Conservation (phyloP, 2,329 filamentous ascomycete species). For the Beauveria sp. region DNA sequence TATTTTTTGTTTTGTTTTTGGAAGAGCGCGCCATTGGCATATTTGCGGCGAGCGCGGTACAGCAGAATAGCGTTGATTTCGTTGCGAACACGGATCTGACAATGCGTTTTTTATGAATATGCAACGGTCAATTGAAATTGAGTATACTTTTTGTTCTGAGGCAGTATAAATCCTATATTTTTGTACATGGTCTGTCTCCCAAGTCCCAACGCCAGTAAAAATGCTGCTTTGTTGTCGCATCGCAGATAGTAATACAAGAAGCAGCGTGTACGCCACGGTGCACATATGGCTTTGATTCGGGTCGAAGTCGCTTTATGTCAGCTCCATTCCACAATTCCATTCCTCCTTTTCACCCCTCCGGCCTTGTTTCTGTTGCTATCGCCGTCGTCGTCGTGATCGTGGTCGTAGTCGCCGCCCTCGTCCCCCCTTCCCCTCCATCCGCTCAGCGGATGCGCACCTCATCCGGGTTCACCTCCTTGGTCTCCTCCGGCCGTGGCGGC, state of each 20-base stretch:
- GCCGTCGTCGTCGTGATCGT: background rate
- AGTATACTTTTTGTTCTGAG: background rate
- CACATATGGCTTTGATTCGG: background rate
- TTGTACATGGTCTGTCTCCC: slow-evolving; percentile 2
- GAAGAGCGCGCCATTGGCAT: slow-evolving; percentile 5
- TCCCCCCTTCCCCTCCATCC: background rate
- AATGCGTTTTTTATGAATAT: background rate
- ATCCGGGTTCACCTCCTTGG: slow-evolving; percentile 16
- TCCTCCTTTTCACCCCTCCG: no score
- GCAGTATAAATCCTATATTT: background rate
- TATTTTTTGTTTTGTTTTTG: background rate
- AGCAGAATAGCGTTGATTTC: background rate
- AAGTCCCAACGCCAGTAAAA: background rate
- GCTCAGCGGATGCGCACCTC: slow-evolving; percentile 24
- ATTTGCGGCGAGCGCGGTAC: background rate
- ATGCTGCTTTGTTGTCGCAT: slow-evolving; percentile 1
- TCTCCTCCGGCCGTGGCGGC: slow-evolving; percentile 16
- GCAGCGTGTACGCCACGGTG: background rate
- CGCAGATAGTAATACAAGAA: slow-evolving; percentile 6
- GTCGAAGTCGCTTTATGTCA: no score
- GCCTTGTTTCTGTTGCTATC: background rate
- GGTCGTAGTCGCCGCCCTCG: no score
- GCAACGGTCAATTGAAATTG: background rate
- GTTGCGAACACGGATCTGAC: background rate
- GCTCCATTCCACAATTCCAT: no score